Evolutionary conservation across 1,284 basidiomycete species (phyloP), one percentile per base, ranked within the genome.

Genomic region (Takashimella tepidaria): DNA sequence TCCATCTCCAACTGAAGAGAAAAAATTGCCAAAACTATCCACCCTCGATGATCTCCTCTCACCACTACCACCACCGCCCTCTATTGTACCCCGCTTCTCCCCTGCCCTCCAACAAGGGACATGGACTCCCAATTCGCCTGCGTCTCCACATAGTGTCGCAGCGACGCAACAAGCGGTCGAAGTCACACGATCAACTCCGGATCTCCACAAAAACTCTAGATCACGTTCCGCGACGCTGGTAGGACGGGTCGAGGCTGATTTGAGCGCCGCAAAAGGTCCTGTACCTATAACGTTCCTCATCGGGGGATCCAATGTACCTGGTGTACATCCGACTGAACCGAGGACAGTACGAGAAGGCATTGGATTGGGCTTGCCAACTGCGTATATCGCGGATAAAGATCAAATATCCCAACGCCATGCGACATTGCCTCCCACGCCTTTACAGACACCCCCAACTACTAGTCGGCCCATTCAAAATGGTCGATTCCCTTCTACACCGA

Each of bases 281-380:
- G 64, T 73, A 3, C 72, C 72, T 2, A 72, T 73, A 46, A 67
- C 69, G 1, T 73, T 73, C 56, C 44, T 67, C 8, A 49, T 69
- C 37, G 63, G 63, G 16, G 61, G 61, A 3, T 55, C 62, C 24
- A 25, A 21, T n/a, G 25, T 50, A 24, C 40, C 50, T 10, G 47
- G 58, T 45, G 16, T 44, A n/a, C 49, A 60, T 26, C 41, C 55
- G 10, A 45, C 50, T n/a, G 41, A 52, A 8, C 47, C 26, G 19
- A 51, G 21, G n/a, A 22, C 13, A 13, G 45, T 24, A 22, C 23
- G 21, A 5, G 50, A 55, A 11, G 19, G 31, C 1, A 56, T 64
- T 44, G 63, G 62, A 2, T 55, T 63, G 1, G 63, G 62, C 41
- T 21, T 65, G 20, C 63, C 60, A 11, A 49, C 50, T 3, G 20